These are phyloP conservation scores for Phytophthora nicotianae DNA, from an alignment of 352 stramenopile genomes.

Conservation along the genomic window DNA sequence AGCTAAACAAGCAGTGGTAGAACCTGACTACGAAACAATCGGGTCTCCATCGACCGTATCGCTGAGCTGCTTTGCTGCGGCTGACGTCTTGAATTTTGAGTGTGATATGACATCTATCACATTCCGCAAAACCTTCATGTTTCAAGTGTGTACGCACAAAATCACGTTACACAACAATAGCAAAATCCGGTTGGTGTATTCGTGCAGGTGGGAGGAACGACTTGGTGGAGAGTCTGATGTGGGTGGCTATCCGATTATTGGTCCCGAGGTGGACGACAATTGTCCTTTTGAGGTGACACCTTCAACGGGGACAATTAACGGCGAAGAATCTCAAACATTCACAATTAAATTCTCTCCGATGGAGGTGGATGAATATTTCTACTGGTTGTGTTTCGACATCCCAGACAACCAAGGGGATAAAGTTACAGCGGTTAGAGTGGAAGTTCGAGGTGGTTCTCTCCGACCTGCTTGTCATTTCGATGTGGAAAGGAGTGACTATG, in stretches of 20 bases:
- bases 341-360: conserved; percentile 89
- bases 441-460: conserved; percentile 76
- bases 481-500: conserved; percentile 89
- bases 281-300: conserved; percentile 91
- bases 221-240: conserved; percentile 13
- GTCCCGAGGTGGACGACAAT: conserved; percentile 46
- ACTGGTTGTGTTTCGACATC: conserved; percentile 58
- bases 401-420: conserved; percentile 5
- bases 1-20: conserved; percentile 30
- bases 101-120: conserved; percentile 63
- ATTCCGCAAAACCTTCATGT: conserved; percentile 89
- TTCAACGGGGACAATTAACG: conserved; percentile 51
- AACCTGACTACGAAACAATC: conserved; percentile 57
- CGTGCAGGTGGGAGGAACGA: conserved; percentile 58
- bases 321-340: conserved; percentile 74
- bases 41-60: conserved; percentile 41
- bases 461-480: conserved; percentile 94
- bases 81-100: conserved; percentile 61
- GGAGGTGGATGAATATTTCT: conserved; percentile 91
- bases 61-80: conserved; percentile 70
- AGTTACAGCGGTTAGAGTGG: conserved; percentile 41
- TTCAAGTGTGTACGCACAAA: conserved; percentile 82
- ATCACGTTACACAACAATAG: conserved; percentile 74
- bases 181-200: conserved; percentile 65
- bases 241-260: conserved; percentile 5